A percentile compares a stretch with the other conserved stretches of the same genome.
phyloP scores from a whole-genome alignment of 78 protist species.

The Dictyostelium capitatum region DNA sequence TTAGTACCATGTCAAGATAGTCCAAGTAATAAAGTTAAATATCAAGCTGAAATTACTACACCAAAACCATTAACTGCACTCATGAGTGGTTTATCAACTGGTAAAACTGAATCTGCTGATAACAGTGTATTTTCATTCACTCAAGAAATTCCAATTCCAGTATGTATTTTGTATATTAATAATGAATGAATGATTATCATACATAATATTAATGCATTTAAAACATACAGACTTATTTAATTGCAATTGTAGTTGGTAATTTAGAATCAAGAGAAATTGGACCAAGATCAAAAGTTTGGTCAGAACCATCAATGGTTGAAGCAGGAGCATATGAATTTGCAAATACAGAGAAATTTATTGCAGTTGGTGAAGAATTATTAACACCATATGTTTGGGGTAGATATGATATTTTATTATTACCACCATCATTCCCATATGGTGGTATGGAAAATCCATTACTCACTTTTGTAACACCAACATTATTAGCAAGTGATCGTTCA shows the following conservation, averaged over 20 bases:
- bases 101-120: slow-evolving; percentile 42
- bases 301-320: slow-evolving; percentile 86
- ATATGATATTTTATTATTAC: slow-evolving; percentile 90
- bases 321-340: slow-evolving; percentile 89
- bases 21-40: slow-evolving; percentile 85
- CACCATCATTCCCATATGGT: slow-evolving; percentile 92
- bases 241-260: slow-evolving; percentile 89
- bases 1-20: slow-evolving; percentile 92
- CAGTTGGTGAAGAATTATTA: slow-evolving; percentile 56
- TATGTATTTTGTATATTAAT: slow-evolving; percentile 6
- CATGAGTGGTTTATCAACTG: slow-evolving; percentile 87
- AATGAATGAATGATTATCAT: too few species aligned
- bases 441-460: slow-evolving; percentile 93
- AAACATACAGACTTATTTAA: slow-evolving; percentile 83
- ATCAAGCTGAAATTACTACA: slow-evolving; percentile 85
- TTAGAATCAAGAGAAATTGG: slow-evolving; percentile 83
- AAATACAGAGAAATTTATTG: slow-evolving; percentile 87
- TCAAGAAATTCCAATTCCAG: slow-evolving; percentile 87
- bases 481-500: slow-evolving; percentile 90
- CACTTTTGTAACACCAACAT: slow-evolving; percentile 92
- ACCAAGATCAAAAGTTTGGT: slow-evolving; percentile 87
- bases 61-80: slow-evolving; percentile 83
- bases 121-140: slow-evolving; percentile 50
- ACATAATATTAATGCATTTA: neutral
- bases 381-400: slow-evolving; percentile 90